phyloP scores from a whole-genome alignment of 2,329 filamentous ascomycete species.

The Bertia moriformis region DNA sequence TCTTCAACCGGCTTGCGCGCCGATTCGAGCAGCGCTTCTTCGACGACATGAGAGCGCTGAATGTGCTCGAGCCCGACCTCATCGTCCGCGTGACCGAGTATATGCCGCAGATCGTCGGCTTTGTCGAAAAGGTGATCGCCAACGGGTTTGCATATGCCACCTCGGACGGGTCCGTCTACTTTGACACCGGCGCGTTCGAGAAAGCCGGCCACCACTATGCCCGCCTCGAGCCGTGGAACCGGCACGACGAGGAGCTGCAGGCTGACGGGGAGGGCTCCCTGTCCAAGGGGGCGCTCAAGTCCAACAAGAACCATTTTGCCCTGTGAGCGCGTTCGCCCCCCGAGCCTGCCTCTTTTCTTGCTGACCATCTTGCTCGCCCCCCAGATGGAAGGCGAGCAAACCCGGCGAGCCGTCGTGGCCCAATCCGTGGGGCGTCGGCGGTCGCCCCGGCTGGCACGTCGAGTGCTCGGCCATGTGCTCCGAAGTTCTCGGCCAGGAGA shows the following conservation, averaged over 20 bases:
- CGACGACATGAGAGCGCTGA: constrained; percentile 50
- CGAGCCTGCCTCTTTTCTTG: too few relatives aligned
- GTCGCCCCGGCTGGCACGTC: constrained; percentile 61
- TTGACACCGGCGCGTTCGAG: constrained; percentile 58
- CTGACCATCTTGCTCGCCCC: too few relatives aligned
- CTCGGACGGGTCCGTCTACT: constrained; percentile 54
- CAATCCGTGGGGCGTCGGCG: constrained; percentile 52
- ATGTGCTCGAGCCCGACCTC: constrained; percentile 48
- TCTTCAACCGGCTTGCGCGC: constrained; percentile 52
- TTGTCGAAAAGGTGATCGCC: constrained; percentile 50
- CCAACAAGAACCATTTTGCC: constrained; percentile 50
- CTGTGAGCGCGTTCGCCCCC: too few relatives aligned
- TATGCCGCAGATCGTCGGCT: constrained; percentile 48
- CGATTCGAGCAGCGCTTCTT: constrained; percentile 55
- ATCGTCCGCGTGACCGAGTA: constrained; percentile 57
- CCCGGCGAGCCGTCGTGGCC: constrained; percentile 54
- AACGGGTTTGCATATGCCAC: constrained; percentile 53
- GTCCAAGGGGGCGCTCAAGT: constrained; percentile 42
- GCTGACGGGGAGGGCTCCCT: constrained; percentile 57
- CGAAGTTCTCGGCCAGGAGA: constrained; percentile 45
- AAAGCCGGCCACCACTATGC: constrained; percentile 49
- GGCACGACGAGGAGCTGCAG: constrained; percentile 44
- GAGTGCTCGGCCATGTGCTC: constrained; percentile 64
- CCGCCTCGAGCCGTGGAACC: constrained; percentile 56
- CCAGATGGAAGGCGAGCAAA: constrained; percentile 60